These are phyloP conservation scores for Xylaria sp. DNA, from an alignment of 495 filamentous ascomycete genomes.

Conservation along the genomic window DNA sequence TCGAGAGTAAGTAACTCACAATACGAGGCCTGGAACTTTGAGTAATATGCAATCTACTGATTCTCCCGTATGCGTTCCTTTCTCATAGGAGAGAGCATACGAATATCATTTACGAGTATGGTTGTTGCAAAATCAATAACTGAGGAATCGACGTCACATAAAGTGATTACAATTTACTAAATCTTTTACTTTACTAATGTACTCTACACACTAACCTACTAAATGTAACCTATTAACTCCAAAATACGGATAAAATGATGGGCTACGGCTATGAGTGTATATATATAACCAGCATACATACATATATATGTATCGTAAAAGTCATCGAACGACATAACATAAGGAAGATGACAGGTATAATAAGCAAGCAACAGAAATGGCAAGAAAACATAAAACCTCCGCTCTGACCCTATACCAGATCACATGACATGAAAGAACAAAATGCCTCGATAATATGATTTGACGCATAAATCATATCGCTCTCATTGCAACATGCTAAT, in stretches of 20 bases:
- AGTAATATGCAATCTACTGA: too few species aligned
- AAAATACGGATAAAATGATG: too few species aligned
- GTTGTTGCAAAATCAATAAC: too few species aligned
- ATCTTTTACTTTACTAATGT: too few species aligned
- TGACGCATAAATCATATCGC: background rate
- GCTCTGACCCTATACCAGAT: background rate
- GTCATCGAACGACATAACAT: background rate
- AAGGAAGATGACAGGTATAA: background rate
- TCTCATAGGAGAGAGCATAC: too few species aligned
- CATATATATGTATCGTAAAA: background rate
- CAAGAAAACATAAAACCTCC: background rate
- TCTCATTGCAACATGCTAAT: background rate
- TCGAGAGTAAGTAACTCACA: too few species aligned
- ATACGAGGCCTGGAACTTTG: too few species aligned
- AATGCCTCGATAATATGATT: slow-evolving; percentile 2
- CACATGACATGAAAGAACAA: background rate
- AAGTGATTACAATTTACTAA: too few species aligned
- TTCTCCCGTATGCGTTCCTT: too few species aligned
- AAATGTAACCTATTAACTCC: background rate
- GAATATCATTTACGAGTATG: too few species aligned
- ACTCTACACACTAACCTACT: background rate
- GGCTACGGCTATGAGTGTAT: too few species aligned
- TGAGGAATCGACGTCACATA: too few species aligned
- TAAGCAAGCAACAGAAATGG: background rate
- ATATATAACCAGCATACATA: background rate